These are phyloP conservation scores for Suillus bovinus DNA, from an alignment of 768 basidiomycete species.

Conservation along the genomic window DNA sequence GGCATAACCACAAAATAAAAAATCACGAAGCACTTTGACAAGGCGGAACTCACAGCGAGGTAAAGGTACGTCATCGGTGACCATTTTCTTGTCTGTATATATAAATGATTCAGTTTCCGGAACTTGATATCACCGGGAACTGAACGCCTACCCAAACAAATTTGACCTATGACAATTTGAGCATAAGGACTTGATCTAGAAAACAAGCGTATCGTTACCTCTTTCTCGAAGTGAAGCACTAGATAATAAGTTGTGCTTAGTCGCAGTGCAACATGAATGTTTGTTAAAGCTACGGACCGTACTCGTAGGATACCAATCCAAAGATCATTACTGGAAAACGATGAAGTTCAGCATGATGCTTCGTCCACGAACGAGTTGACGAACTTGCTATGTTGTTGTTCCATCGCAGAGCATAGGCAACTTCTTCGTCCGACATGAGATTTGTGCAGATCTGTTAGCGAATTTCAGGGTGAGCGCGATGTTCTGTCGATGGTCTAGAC, in stretches of 20 bases:
- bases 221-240: conserved; percentile 3
- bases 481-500: neutral
- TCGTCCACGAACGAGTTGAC: neutral
- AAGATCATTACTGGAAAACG: neutral
- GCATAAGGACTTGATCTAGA: neutral
- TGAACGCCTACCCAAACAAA: neutral
- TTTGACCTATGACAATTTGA: neutral
- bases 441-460: neutral
- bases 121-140: neutral
- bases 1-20: neutral
- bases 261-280: neutral
- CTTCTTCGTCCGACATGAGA: conserved; percentile 1
- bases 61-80: neutral
- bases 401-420: neutral
- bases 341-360: neutral
- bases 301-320: neutral
- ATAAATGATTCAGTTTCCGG: neutral
- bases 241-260: neutral
- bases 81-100: neutral
- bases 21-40: neutral
- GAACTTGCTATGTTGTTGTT: neutral
- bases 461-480: neutral
- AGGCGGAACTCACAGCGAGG: neutral
- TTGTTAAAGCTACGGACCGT: conserved; percentile 2
- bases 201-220: neutral